These are phyloP conservation scores for Sarocladium brachiariae DNA, from an alignment of 2,329 filamentous ascomycete species.

Conservation along the genomic window DNA sequence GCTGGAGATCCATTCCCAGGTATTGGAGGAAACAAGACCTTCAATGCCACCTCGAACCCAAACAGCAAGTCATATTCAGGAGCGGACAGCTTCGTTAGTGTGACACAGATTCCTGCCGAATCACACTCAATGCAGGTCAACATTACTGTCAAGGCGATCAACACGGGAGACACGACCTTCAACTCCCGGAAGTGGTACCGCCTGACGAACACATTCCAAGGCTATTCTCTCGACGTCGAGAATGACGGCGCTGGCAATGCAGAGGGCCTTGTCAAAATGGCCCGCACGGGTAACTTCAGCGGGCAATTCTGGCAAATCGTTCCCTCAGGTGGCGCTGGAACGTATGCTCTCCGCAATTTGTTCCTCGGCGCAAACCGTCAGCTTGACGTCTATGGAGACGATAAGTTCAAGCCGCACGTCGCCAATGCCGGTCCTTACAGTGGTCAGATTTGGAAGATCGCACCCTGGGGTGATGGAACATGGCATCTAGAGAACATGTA, in stretches of 20 bases:
- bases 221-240: constrained; percentile 1
- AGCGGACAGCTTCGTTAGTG: neutral
- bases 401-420: constrained; percentile 2
- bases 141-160: neutral
- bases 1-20: constrained; percentile 3
- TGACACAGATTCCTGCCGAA: neutral
- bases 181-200: constrained; percentile 3
- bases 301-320: constrained; percentile 7
- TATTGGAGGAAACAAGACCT: neutral
- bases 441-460: constrained; percentile 5
- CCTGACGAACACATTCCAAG: constrained; percentile 7
- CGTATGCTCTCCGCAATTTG: neutral
- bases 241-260: constrained; percentile 6
- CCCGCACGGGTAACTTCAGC: constrained; percentile 3
- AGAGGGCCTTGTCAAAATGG: constrained; percentile 4
- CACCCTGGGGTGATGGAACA: constrained; percentile 2
- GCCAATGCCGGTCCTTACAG: neutral
- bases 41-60: neutral
- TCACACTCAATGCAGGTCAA: constrained; percentile 3
- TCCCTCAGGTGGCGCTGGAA: neutral
- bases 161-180: neutral
- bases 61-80: neutral
- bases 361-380: constrained; percentile 3
- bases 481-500: constrained; percentile 6
- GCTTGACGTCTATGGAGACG: constrained; percentile 4